A percentile compares a stretch with the other conserved stretches of the same genome.
Conservation (phyloP, 805 yeast genomes). For the Kodamaea kaohsiungensis region DNA sequence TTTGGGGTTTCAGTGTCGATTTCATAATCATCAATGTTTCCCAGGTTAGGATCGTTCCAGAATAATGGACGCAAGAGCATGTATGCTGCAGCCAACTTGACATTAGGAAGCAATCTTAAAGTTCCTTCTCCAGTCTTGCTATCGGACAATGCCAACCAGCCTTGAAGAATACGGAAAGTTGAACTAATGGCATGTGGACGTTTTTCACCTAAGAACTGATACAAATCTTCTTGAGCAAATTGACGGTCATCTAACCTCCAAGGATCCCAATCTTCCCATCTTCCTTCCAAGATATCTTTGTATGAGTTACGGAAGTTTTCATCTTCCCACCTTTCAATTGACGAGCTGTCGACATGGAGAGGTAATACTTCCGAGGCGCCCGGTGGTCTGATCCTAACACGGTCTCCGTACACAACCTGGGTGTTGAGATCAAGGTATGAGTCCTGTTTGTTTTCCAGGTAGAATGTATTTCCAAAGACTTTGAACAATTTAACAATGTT, state of each 20-base stretch:
- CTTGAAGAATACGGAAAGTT: slow-evolving; percentile 44
- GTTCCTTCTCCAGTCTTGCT: slow-evolving; percentile 41
- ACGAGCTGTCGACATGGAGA: slow-evolving; percentile 45
- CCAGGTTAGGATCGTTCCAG: slow-evolving; percentile 14
- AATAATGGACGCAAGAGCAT: slow-evolving; percentile 42
- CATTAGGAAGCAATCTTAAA: slow-evolving; percentile 35
- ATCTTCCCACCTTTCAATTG: slow-evolving; percentile 50
- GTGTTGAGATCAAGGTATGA: slow-evolving; percentile 27
- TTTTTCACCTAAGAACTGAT: slow-evolving; percentile 18
- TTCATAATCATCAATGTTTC: slow-evolving; percentile 22
- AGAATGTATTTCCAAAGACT: slow-evolving; percentile 19
- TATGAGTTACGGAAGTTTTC: slow-evolving; percentile 36
- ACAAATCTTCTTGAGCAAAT: slow-evolving; percentile 32
- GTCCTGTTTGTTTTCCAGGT: slow-evolving; percentile 13
- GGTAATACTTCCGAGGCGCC: slow-evolving; percentile 36
- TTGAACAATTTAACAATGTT: slow-evolving; percentile 27
- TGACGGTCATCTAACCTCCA: slow-evolving; percentile 35
- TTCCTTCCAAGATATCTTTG: slow-evolving; percentile 35
- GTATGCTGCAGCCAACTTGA: slow-evolving; percentile 40
- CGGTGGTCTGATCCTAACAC: slow-evolving; percentile 41
- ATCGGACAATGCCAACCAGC: slow-evolving; percentile 43
- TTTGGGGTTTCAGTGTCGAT: slow-evolving; percentile 29
- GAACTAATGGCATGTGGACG: slow-evolving; percentile 22
- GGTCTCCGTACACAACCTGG: slow-evolving; percentile 42
- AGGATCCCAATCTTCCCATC: slow-evolving; percentile 47